Base-by-base conservation (phyloP, 352 stramenopile genomes). In the Phytophthora ramorum region DNA sequence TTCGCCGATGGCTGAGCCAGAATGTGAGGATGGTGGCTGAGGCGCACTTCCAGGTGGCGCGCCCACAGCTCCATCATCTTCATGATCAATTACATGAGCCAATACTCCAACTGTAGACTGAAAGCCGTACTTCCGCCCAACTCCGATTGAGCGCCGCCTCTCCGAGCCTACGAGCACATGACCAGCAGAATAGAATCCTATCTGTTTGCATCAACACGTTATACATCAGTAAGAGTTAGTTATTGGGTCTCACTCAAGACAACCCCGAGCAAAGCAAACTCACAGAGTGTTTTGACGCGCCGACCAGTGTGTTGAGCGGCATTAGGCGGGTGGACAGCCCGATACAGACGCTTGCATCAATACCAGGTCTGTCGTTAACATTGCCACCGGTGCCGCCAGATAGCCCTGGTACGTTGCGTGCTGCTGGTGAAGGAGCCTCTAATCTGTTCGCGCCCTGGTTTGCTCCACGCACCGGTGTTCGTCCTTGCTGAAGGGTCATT, bases 181-280 rank as follows among this genome's bases (percentile, higher is more conserved):
- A 14, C 88, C 88, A 24, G 87, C 83, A 7, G 86, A 94, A 63
- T 93, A 92, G 58, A 91, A 91, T 38, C 88, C 86, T 56, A 93
- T 83, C 88, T 96, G 72, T 17, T 50, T 14, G 16, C 38, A 47
- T 24, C 16, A 64, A 53, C 28, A 61, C 35, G 16, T 44, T 32
- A 28, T 32, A 49, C 24, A 50, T 32, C 30, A 30, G 19, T 16
- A 56, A 17, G 50, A 52, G 22, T 61, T 57, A 65, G 53, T 45
- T 58, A 24, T 6, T 37, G 16, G 6, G 13, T 8, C 10, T 17
- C 6, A 34, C 32, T 7, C 19, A 17, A 19, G 14, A 26, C 34
- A 48, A 47, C 3, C 3, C 17, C n/a, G 28, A 34, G 28, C 6
- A 47, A 26, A 28, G 26, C 22, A 34, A n/a, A 62, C 76, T 32